phyloP scores from a whole-genome alignment of 768 basidiomycete species.

The Trametes cingulata region DNA sequence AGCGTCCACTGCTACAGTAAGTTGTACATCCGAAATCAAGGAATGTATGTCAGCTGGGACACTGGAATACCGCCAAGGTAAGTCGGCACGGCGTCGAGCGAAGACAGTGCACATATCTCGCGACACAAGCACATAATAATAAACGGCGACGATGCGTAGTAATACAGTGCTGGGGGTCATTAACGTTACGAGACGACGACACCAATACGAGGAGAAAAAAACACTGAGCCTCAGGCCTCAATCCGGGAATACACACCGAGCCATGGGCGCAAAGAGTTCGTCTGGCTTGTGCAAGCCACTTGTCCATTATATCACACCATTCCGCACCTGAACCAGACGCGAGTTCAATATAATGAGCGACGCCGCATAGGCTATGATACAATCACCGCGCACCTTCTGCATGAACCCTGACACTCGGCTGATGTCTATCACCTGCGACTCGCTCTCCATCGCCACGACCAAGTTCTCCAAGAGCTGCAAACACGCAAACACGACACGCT shows the following conservation, averaged over 20 bases:
- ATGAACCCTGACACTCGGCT: constrained; percentile 87
- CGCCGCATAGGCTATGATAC: background rate
- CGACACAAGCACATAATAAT: constrained; percentile 2
- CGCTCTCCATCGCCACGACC: constrained; percentile 86
- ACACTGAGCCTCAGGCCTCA: background rate
- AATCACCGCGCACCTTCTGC: constrained; percentile 64
- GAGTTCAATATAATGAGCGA: constrained; percentile 6
- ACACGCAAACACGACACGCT: constrained; percentile 21
- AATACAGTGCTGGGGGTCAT: constrained; percentile 22
- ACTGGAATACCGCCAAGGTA: background rate
- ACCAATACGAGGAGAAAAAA: background rate
- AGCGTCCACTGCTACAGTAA: too few relatives aligned
- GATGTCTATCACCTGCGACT: constrained; percentile 78
- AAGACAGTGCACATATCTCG: background rate
- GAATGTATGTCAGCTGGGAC: background rate
- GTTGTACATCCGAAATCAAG: too few relatives aligned
- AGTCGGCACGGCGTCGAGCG: background rate
- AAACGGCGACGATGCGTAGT: constrained; percentile 13
- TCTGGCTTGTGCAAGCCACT: background rate
- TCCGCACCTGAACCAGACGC: constrained; percentile 47
- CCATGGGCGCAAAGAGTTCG: background rate
- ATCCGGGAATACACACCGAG: too few relatives aligned
- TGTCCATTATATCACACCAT: constrained; percentile 53
- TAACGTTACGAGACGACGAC: constrained; percentile 1
- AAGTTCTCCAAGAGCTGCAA: constrained; percentile 80